Base-by-base conservation (phyloP, 2,329 filamentous ascomycete genomes). In the Fusarium sp. region DNA sequence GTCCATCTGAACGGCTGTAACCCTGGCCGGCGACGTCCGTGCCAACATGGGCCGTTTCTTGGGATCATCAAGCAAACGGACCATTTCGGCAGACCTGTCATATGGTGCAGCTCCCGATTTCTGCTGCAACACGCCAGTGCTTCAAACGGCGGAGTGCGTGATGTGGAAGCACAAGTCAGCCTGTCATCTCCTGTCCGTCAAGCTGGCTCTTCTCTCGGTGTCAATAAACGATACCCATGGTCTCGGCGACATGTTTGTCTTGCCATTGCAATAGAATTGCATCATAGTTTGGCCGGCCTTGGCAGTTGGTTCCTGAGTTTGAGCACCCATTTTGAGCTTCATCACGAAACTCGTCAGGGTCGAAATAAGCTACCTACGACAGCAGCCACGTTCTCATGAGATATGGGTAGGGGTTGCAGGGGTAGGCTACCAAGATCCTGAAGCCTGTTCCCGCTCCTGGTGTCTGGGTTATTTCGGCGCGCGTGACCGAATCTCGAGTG, bases 21-120 rank as follows among this genome's bases (percentile, higher is more conserved):
- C 67, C 72, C 72, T 65, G 73, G 67, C 57, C 76, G 76, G 76
- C 76, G 74, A 72, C 68, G 74, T 75, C 76, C 76, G 76, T 75
- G 76, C 76, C 67, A 70, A 35, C 56, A 70, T 77, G 74, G 75
- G 68, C 66, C 66, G 76, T 77, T 78, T 72, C 60, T 69, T 69
- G 45, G 68, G 47, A 63, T 63, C 59, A 68, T 70, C 25, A 35
- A 64, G 65, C 52, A 66, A 73, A 74, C 75, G 66, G 68, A 42
- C 72, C 75, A 77, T 71, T 29, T 38, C 35, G 38, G 63, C 10
- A 71, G 66, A 75, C 76, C 58, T 75, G 74, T 77, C 76, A 78
- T 57, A 73, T 63, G 74, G 67, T 57, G 52, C 52, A 56, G 35
- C 56, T 66, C 58, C 60, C 42, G 38, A 45, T 61, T 25, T 56